Percentiles rank a stretch among this genome's conserved stretches.
Evolutionary conservation across 331 rosid species (phyloP).

Genomic region (Pyrus hybrid): DNA sequence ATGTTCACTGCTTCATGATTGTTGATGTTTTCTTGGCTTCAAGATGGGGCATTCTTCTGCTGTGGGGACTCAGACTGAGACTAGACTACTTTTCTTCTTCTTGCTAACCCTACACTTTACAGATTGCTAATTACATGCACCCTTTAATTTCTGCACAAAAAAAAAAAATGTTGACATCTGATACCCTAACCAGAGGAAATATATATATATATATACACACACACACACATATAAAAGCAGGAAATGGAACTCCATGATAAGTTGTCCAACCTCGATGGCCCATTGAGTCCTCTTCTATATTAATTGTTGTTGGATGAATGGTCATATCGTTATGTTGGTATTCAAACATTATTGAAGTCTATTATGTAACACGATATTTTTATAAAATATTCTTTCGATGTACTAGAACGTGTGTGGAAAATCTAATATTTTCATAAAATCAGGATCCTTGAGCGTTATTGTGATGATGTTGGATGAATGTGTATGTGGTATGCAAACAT

Average conservation of each 20-base stretch:
- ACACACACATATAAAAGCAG: no score
- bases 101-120: background rate
- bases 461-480: no score
- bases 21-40: conserved; percentile 42
- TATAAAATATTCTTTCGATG: background rate
- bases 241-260: background rate
- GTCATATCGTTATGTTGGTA: background rate
- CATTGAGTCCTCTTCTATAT: background rate
- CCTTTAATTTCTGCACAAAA: background rate
- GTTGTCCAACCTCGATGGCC: background rate
- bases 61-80: conserved; percentile 6
- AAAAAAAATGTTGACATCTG: background rate
- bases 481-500: no score
- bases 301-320: background rate
- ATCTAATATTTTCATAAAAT: no score
- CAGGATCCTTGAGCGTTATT: no score
- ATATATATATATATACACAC: no score
- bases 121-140: background rate
- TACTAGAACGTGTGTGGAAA: no score
- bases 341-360: background rate
- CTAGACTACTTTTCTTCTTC: background rate
- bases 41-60: conserved; percentile 40
- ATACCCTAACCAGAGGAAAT: background rate
- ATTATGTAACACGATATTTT: background rate
- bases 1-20: conserved; percentile 12